Evolutionary conservation across 2,329 filamentous ascomycete species (phyloP).

Genomic region (Colletotrichum musae): DNA sequence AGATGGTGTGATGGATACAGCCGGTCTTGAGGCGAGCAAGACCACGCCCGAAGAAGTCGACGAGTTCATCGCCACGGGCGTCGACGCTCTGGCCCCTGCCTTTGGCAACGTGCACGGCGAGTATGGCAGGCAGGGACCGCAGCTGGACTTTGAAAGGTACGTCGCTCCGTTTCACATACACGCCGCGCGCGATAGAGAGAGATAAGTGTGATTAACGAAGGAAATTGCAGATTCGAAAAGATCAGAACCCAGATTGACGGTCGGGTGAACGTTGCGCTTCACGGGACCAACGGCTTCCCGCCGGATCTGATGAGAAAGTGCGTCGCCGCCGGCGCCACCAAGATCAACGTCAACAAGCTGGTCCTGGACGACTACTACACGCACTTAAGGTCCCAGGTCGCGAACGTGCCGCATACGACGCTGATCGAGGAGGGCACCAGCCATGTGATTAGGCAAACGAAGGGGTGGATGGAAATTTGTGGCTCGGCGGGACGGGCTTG

Average conservation of each 20-base stretch:
- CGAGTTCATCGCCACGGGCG: conserved; percentile 79
- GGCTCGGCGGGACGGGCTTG: conserved; percentile 22
- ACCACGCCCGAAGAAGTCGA: conserved; percentile 79
- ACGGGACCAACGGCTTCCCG: conserved; percentile 64
- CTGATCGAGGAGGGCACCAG: conserved; percentile 58
- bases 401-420: conserved; percentile 46
- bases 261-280: conserved; percentile 55
- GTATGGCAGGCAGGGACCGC: conserved; percentile 76
- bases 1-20: conserved; percentile 76
- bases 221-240: conserved; percentile 13
- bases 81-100: conserved; percentile 81
- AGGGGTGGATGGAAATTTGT: conserved; percentile 33
- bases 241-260: conserved; percentile 22
- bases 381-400: conserved; percentile 52
- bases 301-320: conserved; percentile 58
- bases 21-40: conserved; percentile 63
- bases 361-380: conserved; percentile 56
- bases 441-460: conserved; percentile 23
- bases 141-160: conserved; percentile 67
- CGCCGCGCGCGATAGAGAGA: no score
- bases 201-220: no score
- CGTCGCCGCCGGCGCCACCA: conserved; percentile 61
- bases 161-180: not conserved
- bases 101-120: conserved; percentile 85
- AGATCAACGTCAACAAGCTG: conserved; percentile 65